These are phyloP conservation scores for Cryptococcus floricola DNA, from an alignment of 1,284 basidiomycete species.

Conservation along the genomic window DNA sequence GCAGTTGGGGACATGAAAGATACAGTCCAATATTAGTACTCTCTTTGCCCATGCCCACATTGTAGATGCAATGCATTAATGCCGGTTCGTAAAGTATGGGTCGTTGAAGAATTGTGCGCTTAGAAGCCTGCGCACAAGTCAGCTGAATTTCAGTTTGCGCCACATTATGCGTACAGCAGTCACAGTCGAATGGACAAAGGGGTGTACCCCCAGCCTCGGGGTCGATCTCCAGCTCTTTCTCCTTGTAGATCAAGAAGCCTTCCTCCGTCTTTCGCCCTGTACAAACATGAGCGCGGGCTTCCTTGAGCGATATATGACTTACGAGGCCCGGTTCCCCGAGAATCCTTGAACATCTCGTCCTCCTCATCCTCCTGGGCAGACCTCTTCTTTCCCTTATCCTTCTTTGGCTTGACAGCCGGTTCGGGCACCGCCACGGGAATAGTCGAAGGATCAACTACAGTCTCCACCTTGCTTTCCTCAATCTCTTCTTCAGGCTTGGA, in stretches of 20 bases:
- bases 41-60: background rate
- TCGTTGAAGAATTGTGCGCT: background rate
- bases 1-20: background rate
- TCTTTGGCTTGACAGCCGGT: conserved; percentile 11
- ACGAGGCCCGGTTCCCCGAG: conserved; percentile 69
- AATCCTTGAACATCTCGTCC: conserved; percentile 64
- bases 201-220: conserved; percentile 69
- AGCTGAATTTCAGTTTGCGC: background rate
- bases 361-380: conserved; percentile 44
- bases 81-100: background rate
- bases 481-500: conserved; percentile 8
- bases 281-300: background rate
- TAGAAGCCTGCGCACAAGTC: background rate
- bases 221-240: conserved; percentile 74
- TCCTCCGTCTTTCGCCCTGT: conserved; percentile 77
- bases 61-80: background rate
- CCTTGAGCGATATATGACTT: conserved; percentile 42
- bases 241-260: conserved; percentile 78
- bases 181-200: conserved; percentile 53
- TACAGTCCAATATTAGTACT: background rate
- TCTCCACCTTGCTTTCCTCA: conserved; percentile 18
- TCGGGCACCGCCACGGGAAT: conserved; percentile 2
- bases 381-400: conserved; percentile 14
- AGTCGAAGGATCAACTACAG: conserved; percentile 29
- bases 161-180: conserved; percentile 63